Evolutionary conservation across 1,284 basidiomycete genomes (phyloP).

Genomic region (Ganoderma resinaceum): DNA sequence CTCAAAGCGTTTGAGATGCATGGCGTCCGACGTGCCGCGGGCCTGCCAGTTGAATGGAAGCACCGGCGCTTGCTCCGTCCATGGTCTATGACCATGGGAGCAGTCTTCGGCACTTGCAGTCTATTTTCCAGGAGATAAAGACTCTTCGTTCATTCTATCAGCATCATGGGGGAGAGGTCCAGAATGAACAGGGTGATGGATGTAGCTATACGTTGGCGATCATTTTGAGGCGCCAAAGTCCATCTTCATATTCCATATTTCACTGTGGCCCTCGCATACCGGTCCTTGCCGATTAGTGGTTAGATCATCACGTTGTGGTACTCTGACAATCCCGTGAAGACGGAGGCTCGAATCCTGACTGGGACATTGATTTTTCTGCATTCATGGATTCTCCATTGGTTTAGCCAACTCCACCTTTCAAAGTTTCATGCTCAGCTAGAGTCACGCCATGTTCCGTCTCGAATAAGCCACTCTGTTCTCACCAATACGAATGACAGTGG

Average conservation of each 20-base stretch:
- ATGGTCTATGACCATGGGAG: no score
- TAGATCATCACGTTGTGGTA: constrained; percentile 26
- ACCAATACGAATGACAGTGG: not conserved
- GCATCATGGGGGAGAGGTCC: not conserved
- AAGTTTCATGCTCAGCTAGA: not conserved
- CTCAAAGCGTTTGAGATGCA: not conserved
- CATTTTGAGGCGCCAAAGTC: no score
- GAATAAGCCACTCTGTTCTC: not conserved
- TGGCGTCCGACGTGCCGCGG: not conserved
- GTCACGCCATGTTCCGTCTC: not conserved
- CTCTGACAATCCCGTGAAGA: constrained; percentile 16
- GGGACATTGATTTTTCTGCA: constrained; percentile 18
- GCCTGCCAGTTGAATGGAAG: not conserved
- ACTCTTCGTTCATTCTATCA: not conserved
- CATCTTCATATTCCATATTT: not conserved
- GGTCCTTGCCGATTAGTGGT: constrained; percentile 29
- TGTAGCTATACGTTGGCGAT: not conserved
- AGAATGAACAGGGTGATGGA: not conserved
- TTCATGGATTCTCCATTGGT: not conserved
- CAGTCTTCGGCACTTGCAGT: no score
- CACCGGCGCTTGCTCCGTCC: not conserved
- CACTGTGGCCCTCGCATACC: not conserved
- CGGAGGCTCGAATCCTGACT: constrained; percentile 27
- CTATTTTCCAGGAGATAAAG: not conserved
- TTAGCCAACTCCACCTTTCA: not conserved